A percentile compares a stretch with the other conserved stretches of the same genome.
Conservation (phyloP, 1,284 basidiomycete species). For the Mycena citricolor region DNA sequence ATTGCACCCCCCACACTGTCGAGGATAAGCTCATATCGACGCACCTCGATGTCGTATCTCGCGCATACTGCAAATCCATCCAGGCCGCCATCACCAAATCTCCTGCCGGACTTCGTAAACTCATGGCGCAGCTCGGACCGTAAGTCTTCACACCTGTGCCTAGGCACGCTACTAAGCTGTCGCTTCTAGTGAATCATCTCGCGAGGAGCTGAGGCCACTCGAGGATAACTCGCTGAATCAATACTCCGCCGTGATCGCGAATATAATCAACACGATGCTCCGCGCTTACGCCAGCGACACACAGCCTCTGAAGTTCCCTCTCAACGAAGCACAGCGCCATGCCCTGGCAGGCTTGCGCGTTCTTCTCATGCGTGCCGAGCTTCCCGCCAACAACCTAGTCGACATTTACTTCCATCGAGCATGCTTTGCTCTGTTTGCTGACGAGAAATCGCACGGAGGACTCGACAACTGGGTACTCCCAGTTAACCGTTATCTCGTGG, state of each 20-base stretch:
- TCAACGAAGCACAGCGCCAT: not conserved
- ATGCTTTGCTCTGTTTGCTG: not conserved
- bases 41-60: too few species aligned
- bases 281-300: not conserved
- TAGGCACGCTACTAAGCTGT: not conserved
- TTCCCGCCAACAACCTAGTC: too few species aligned
- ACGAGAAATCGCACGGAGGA: not conserved
- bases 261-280: not conserved
- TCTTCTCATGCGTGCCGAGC: too few species aligned
- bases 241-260: not conserved
- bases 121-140: not conserved
- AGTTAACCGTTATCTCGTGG: conserved; percentile 2
- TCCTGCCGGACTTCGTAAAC: too few species aligned
- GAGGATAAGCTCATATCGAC: too few species aligned
- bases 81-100: too few species aligned
- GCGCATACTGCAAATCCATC: too few species aligned
- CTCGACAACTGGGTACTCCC: not conserved
- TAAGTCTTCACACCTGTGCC: not conserved
- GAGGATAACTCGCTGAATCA: not conserved
- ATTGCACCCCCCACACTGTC: too few species aligned
- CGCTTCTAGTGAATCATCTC: not conserved
- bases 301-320: not conserved
- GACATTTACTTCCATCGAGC: not conserved
- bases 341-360: not conserved
- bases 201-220: not conserved